phyloP scores from a whole-genome alignment of 176 grass and related monocot genomes.

The Cenchrus purpureus region DNA sequence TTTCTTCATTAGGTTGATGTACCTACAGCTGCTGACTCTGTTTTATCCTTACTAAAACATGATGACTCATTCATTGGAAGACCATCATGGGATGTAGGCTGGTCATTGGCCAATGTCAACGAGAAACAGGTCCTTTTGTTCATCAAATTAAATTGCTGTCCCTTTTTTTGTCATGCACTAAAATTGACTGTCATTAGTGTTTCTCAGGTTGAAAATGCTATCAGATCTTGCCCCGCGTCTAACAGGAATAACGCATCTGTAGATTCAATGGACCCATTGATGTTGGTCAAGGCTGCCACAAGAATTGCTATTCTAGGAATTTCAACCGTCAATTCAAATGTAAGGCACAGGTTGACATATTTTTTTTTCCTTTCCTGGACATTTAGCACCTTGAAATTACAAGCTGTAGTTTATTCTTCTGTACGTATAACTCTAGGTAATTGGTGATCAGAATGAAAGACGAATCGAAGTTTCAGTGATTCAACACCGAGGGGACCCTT shows the following conservation, averaged over 20 bases:
- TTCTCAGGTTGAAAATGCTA: constrained; percentile 63
- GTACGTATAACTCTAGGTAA: constrained; percentile 27
- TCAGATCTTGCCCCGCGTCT: constrained; percentile 53
- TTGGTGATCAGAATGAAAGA: constrained; percentile 56
- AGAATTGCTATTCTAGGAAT: constrained; percentile 92
- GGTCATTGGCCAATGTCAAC: constrained; percentile 63
- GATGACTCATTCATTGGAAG: constrained; percentile 51
- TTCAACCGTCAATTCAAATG: constrained; percentile 52
- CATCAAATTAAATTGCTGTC: constrained; percentile 15
- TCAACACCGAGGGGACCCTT: constrained; percentile 69
- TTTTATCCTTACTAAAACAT: constrained; percentile 67
- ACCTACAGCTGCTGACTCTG: constrained; percentile 62
- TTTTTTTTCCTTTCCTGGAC: constrained; percentile 47
- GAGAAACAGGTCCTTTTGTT: constrained; percentile 61
- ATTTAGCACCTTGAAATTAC: constrained; percentile 37
- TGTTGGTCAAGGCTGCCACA: constrained; percentile 65
- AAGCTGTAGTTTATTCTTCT: constrained; percentile 16
- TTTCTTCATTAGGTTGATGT: constrained; percentile 77
- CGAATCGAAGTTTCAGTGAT: constrained; percentile 58
- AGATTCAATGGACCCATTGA: constrained; percentile 47
- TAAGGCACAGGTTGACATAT: constrained; percentile 31
- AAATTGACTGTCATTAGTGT: constrained; percentile 21
- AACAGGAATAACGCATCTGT: constrained; percentile 45
- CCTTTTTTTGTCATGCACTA: constrained; percentile 17
- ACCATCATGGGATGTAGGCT: constrained; percentile 84